A percentile compares a stretch with the other conserved stretches of the same genome.
Evolutionary conservation across 257 asterid genomes (phyloP).

Genomic region (Anisodus acutangulus): DNA sequence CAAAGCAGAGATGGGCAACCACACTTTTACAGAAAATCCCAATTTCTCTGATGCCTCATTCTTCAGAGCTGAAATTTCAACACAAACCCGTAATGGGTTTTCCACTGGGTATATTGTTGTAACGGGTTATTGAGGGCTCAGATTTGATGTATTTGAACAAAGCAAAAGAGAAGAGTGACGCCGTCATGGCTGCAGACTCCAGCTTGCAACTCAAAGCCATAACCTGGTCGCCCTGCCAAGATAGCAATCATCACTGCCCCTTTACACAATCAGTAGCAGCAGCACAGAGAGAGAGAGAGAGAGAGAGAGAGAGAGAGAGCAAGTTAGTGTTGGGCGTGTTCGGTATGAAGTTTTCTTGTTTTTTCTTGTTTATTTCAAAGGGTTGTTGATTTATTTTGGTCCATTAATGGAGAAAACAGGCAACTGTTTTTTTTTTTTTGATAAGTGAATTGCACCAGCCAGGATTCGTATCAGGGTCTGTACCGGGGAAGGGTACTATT

Average conservation of each 20-base stretch:
- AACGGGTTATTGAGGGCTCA: conserved; percentile 19
- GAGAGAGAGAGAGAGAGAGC: background rate
- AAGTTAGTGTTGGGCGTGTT: conserved; percentile 6
- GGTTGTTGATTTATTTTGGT: conserved; percentile 29
- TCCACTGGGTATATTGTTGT: too few relatives aligned
- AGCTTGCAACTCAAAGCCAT: conserved; percentile 12
- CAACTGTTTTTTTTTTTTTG: too few relatives aligned
- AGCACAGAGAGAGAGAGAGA: too few relatives aligned
- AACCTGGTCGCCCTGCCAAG: background rate
- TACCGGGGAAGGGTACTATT: too few relatives aligned
- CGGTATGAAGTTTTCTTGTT: background rate
- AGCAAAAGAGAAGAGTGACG: background rate
- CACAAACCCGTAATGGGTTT: conserved; percentile 30
- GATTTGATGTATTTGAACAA: background rate
- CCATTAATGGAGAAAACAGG: background rate
- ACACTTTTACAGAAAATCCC: background rate
- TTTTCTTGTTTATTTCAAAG: conserved; percentile 22
- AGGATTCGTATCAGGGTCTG: too few relatives aligned
- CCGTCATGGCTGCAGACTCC: conserved; percentile 26
- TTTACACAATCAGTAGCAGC: background rate
- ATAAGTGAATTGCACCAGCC: too few relatives aligned
- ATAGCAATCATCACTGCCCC: background rate
- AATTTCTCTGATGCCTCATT: too few relatives aligned
- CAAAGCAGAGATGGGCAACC: background rate
- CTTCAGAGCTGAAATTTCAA: too few relatives aligned